phyloP scores from a whole-genome alignment of 805 yeast genomes.

The Kodamaea fukazawae region DNA sequence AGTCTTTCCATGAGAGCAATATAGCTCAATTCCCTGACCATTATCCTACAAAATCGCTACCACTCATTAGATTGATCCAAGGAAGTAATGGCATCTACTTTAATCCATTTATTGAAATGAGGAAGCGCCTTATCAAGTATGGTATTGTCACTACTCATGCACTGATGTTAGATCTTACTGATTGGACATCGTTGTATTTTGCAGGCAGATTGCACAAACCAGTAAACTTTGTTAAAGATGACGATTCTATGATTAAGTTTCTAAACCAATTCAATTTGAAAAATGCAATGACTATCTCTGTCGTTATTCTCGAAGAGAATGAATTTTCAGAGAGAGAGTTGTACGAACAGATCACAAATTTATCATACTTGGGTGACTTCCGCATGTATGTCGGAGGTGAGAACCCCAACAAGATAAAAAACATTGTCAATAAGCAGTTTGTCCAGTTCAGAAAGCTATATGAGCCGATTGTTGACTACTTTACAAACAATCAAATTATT shows the following conservation, averaged over 20 bases:
- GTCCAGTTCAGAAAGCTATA: slow-evolving; percentile 68
- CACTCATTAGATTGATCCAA: slow-evolving; percentile 40
- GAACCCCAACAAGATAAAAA: slow-evolving; percentile 81
- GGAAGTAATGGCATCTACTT: slow-evolving; percentile 82
- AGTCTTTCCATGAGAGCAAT: slow-evolving; percentile 75
- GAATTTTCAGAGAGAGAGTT: slow-evolving; percentile 60
- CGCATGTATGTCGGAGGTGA: slow-evolving; percentile 86
- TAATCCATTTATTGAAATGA: slow-evolving; percentile 79
- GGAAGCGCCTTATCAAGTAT: slow-evolving; percentile 61
- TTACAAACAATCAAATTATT: slow-evolving; percentile 19
- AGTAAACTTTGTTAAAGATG: slow-evolving; percentile 66
- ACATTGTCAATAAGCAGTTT: slow-evolving; percentile 79
- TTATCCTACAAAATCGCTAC: slow-evolving; percentile 52
- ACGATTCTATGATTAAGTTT: slow-evolving; percentile 56
- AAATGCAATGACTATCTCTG: slow-evolving; percentile 70
- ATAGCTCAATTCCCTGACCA: slow-evolving; percentile 66
- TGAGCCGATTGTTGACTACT: slow-evolving; percentile 49
- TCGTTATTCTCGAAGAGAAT: slow-evolving; percentile 43
- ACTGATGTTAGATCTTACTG: slow-evolving; percentile 64
- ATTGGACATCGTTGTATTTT: slow-evolving; percentile 82
- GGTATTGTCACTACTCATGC: slow-evolving; percentile 73
- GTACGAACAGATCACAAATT: slow-evolving; percentile 70
- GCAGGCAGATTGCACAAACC: slow-evolving; percentile 97
- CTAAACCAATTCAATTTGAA: slow-evolving; percentile 74
- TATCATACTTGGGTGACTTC: slow-evolving; percentile 89